Evolutionary conservation across 2,329 filamentous ascomycete species (phyloP), one percentile per base, ranked within the genome.

Genomic region (Xylariales sp.): DNA sequence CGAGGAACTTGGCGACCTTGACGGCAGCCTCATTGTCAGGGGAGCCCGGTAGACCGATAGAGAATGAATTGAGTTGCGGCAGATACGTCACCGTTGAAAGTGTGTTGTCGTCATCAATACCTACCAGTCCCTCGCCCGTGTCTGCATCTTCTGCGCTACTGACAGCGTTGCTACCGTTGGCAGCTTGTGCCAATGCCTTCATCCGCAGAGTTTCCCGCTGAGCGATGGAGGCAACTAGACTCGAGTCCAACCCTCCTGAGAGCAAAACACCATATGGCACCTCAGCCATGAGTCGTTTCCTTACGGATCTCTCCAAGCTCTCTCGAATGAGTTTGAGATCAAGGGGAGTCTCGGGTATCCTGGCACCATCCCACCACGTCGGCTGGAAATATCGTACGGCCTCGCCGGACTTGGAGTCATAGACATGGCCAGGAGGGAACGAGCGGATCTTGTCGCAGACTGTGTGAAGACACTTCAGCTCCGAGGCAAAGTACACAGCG

Each of bases 261-360:
- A 98, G 75, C 45, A 98, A 71, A 16, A 98, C 93, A 66, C 93
- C 93, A 63, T 96, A 98, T 12, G 93, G 93, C 25, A 98, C 93
- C 68, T 98, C 93, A 16, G 93, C 93, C 93, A 98, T 98, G 63
- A 98, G 76, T 52, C 93, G 84, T 73, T 98, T 98, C 59, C 91
- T 82, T 43, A 98, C 93, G 9, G 93, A 82, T 66, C 82, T 86
- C 74, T 97, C 93, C 46, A 98, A 75, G 1, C 84, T 82, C 60
- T 84, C 78, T 51, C 93, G 81, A 53, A 98, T 76, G 40, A 80
- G 62, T 73, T 86, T 94, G 62, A 89, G 82, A 68, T 97, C 87
- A 46, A 95, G 70, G 0, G 91, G 88, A 14, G 76, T 84, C 40
- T 82, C 74, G 12, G 93, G 93, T 28, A 95, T 78, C 58, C 79